phyloP scores from a whole-genome alignment of 768 basidiomycete genomes.

The Coprinopsis strossmayeri region DNA sequence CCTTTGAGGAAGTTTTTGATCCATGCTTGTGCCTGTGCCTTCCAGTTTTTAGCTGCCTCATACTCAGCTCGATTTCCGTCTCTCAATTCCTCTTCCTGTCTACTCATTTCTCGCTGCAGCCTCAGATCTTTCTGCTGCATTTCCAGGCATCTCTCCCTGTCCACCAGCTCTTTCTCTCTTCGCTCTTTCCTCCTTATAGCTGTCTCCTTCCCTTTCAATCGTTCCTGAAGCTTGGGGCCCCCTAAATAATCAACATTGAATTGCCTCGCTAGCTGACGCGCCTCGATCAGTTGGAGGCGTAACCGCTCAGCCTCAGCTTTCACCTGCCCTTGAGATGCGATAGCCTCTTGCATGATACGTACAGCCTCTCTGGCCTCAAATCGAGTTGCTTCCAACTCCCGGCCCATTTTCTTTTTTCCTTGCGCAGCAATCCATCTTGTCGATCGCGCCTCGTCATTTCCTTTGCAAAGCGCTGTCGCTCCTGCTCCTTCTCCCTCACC shows the following conservation, averaged over 20 bases:
- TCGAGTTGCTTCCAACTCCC: background rate
- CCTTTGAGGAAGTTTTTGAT: too few relatives aligned
- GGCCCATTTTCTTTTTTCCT: background rate
- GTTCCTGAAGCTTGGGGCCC: background rate
- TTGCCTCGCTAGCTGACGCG: background rate
- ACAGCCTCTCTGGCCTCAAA: background rate
- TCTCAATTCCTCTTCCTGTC: conserved; percentile 14
- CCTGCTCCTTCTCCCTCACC: too few relatives aligned
- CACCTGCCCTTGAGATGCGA: background rate
- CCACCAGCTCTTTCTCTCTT: conserved; percentile 7
- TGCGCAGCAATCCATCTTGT: too few relatives aligned
- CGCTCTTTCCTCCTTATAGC: background rate
- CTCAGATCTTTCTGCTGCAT: conserved; percentile 8
- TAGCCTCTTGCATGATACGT: background rate
- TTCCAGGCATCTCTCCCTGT: conserved; percentile 7
- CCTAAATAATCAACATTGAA: background rate
- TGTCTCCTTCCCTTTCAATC: conserved; percentile 1
- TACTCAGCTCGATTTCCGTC: too few relatives aligned
- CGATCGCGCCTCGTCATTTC: too few relatives aligned
- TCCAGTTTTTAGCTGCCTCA: too few relatives aligned
- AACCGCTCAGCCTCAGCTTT: background rate
- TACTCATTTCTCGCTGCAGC: conserved; percentile 7
- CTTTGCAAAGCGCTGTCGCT: background rate
- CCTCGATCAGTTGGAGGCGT: background rate
- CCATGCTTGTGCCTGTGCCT: too few relatives aligned